Base-by-base conservation (phyloP, 768 basidiomycete genomes). In the Suillus spraguei region DNA sequence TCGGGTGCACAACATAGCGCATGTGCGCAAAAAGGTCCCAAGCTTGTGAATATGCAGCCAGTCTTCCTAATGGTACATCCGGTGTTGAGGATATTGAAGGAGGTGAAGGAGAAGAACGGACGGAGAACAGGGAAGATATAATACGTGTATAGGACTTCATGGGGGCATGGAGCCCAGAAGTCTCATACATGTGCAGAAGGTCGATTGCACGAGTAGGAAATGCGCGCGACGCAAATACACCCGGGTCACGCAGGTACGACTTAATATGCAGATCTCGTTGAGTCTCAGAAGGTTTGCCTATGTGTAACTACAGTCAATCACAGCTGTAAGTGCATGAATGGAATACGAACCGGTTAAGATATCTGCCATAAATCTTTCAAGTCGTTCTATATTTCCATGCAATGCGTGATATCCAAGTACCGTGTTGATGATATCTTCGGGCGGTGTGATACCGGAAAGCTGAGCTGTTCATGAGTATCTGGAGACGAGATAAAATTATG, bases 11-110 rank as follows among this genome's bases (percentile, higher is more conserved):
- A 16, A 93, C 92, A 65, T 97, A 95, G 53, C 97, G 92, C 92
- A 97, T 96, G 75, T 99, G 97, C 2, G 91, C 81, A 74, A 94
- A 98, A 46, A 98, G 84, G 71, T 99, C 94, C 94, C 94, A 97
- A 3, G 92, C 96, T 64, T 93, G 89, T 0, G 92, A 90, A 38
- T 84, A 85, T 2, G 85, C 85, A 1, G 82, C 68, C 4, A 85
- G 78, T 35, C 80, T 66, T 38, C 74, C 74, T 1, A 82, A 64
- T 28, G 63, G 44, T 38, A 42, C 20, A 8, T 59, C 38, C 16
- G 32, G 20, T 53, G 60, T 49, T 35, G 53, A 58, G 17, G 36
- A 39, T 41, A 3, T 60, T 32, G 66, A 32, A 8, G 65, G 54
- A 20, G 66, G 66, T 41, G 68, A 73, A 42, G 69, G 75, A 20